phyloP scores from a whole-genome alignment of 2,329 filamentous ascomycete species.

The Calycina herbarum region DNA sequence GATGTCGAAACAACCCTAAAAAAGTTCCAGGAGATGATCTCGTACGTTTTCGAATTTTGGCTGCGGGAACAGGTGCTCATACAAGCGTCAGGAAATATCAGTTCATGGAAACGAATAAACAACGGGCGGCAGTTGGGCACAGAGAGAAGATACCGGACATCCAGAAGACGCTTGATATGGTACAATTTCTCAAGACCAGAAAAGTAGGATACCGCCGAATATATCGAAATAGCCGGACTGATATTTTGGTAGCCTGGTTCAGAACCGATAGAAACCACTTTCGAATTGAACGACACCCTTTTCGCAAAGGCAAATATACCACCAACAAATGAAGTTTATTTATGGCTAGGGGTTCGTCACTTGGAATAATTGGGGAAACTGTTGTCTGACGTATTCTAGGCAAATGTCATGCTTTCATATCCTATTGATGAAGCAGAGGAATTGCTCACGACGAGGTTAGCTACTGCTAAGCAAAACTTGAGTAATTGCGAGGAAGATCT shows the following conservation, averaged over 20 bases:
- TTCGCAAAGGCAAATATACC: constrained; percentile 85
- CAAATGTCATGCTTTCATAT: constrained; percentile 97
- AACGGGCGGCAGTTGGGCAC: constrained; percentile 76
- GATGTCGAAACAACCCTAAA: constrained; percentile 80
- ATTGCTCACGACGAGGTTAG: constrained; percentile 74
- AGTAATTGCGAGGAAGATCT: constrained; percentile 93
- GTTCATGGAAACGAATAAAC: constrained; percentile 96
- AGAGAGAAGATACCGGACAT: constrained; percentile 98
- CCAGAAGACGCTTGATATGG: constrained; percentile 90
- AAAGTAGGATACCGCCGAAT: constrained; percentile 52
- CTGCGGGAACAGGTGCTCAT: constrained; percentile 19
- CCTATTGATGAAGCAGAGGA: constrained; percentile 83
- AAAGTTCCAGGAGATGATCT: constrained; percentile 91
- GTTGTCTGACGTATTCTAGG: constrained; percentile 48
- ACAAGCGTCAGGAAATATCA: constrained; percentile 81
- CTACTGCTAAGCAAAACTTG: constrained; percentile 75
- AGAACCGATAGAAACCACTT: constrained; percentile 84
- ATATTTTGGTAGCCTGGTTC: constrained; percentile 38
- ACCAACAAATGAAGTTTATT: constrained; percentile 85
- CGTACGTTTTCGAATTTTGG: constrained; percentile 51
- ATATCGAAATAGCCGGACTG: constrained; percentile 16
- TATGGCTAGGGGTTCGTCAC: constrained; percentile 85
- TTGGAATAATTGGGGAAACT: background rate
- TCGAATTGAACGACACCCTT: constrained; percentile 94
- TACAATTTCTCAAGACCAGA: constrained; percentile 77